phyloP scores from a whole-genome alignment of 192 early-diverging fungal species.

The Allomyces macrogynus region DNA sequence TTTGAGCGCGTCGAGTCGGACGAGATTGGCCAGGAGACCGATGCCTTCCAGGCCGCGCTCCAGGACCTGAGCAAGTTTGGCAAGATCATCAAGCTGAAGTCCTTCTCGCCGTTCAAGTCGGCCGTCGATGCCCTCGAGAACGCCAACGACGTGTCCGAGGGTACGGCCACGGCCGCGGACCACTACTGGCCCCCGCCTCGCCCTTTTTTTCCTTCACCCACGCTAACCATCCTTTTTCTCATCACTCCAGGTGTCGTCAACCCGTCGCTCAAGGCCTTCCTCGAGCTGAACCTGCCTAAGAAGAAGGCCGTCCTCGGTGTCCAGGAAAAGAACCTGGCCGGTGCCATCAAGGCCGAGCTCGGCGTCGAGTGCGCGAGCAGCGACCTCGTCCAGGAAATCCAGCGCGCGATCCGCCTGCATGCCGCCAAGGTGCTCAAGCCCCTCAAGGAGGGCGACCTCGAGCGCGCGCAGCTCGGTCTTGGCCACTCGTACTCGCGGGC shows the following conservation, averaged over 20 bases:
- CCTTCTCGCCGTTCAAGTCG: constrained; percentile 91
- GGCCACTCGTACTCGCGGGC: constrained; percentile 96
- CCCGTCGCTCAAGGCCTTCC: constrained; percentile 71
- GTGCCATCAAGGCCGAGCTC: constrained; percentile 52
- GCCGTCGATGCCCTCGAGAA: constrained; percentile 96
- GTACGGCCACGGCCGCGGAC: constrained; percentile 28
- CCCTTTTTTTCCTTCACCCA: not conserved
- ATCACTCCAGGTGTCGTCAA: constrained; percentile 69
- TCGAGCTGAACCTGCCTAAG: constrained; percentile 83
- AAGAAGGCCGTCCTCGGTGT: constrained; percentile 60
- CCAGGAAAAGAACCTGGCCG: constrained; percentile 47
- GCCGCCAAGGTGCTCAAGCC: constrained; percentile 68
- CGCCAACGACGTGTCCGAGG: constrained; percentile 95
- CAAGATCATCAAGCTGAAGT: constrained; percentile 76
- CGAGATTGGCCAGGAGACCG: constrained; percentile 85
- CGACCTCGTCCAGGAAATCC: constrained; percentile 66
- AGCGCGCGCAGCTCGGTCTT: constrained; percentile 84
- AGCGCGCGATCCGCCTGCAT: constrained; percentile 86
- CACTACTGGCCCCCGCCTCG: not conserved
- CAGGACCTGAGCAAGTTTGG: constrained; percentile 74
- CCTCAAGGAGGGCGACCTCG: constrained; percentile 82
- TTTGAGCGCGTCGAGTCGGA: constrained; percentile 85
- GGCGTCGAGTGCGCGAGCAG: constrained; percentile 58
- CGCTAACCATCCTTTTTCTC: too few relatives aligned
- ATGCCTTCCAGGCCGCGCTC: constrained; percentile 61